Base-by-base conservation (phyloP, 2,329 filamentous ascomycete genomes). In the Cryphonectria radicalis region DNA sequence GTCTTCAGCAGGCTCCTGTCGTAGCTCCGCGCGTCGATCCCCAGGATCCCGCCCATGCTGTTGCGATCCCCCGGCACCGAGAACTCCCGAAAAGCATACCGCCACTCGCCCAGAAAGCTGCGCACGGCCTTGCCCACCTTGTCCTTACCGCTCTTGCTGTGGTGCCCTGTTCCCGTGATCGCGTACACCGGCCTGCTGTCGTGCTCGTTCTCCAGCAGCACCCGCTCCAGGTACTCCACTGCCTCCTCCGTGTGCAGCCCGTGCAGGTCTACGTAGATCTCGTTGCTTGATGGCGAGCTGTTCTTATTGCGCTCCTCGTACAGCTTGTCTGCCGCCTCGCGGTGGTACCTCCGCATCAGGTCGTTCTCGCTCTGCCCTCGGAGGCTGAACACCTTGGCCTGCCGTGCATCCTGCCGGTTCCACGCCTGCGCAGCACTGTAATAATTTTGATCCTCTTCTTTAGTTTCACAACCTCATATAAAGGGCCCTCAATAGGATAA, bases 181-280 rank as follows among this genome's bases (percentile, higher is more conserved):
- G 95, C 95, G 79, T 98, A 99, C 59, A 99, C 88, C 3, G 95
- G 93, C 32, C 90, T 88, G 50, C 87, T 87, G 75, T 92, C 90
- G 75, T 89, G 87, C 75, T 87, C 88, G 78, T 98, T 96, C 78
- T 97, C 93, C 73, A 95, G 85, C 32, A 99, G 89, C 55, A 97
- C 92, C 74, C 92, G 91, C 80, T 96, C 94, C 4, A 99, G 88
- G 77, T 98, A 98, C 75, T 96, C 93, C 57, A 98, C 94, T 5
- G 95, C 96, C 84, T 99, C 96, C 78, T 98, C 95, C 0, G 96
- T 94, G 78, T 98, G 96, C n/a, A 99, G 88, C n/a, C 96, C 96
- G 80, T 99, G 96, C 43, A 99, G 86, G 81, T 99, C 96, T 68
- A 98, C 92, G 81, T 97, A 99, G 60, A 98, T 89, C 82, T 99